Base-by-base conservation (phyloP, 352 stramenopile species). In the Globisporangium cederbergense region DNA sequence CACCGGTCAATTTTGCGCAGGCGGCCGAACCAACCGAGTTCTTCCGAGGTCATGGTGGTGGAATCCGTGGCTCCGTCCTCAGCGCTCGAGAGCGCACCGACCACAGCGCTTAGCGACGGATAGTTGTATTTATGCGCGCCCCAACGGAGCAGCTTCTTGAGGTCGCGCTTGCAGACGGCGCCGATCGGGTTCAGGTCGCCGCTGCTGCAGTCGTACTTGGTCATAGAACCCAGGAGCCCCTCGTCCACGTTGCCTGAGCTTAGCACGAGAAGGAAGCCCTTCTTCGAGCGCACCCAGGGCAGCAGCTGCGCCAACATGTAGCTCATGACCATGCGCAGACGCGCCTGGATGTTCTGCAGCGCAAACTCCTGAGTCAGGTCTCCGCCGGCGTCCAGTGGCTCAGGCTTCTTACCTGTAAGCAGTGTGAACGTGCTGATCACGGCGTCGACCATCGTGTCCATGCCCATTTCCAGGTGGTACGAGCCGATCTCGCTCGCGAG, bases 191-290 rank as follows among this genome's bases (percentile, higher is more conserved):
- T 99, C 56, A 99, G 70, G 72, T 99, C 97, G 13, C 97, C 97
- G 60, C 88, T 98, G 66, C 91, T 98, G 78, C 97, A 99, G 82
- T 99, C 97, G 67, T 99, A 99, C 78, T 99, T 99, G 50, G 97
- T 99, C 94, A 99, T 98, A 82, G 99, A 99, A 32, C 97, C 97
- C 58, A 97, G 91, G 49, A 99, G 80, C 0, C 93, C 93, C 79
- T 99, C 97, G 67, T 99, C 97, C 1, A 99, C 97, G 75, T 99
- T 99, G 43, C 93, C 97, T 38, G 91, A 98, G 58, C 97, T 98
- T 22, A 99, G 80, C 36, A 99, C 97, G 7, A 99, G 86, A n/a
- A 99, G 68, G 65, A 98, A 99, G 43, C 97, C 97, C 13, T 62
- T 78, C 62, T 94, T 94, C 28, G 82, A 88, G 20, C 97, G 90